Base-by-base conservation (phyloP, 306 rosid species). In the Acacia crassicarpa region DNA sequence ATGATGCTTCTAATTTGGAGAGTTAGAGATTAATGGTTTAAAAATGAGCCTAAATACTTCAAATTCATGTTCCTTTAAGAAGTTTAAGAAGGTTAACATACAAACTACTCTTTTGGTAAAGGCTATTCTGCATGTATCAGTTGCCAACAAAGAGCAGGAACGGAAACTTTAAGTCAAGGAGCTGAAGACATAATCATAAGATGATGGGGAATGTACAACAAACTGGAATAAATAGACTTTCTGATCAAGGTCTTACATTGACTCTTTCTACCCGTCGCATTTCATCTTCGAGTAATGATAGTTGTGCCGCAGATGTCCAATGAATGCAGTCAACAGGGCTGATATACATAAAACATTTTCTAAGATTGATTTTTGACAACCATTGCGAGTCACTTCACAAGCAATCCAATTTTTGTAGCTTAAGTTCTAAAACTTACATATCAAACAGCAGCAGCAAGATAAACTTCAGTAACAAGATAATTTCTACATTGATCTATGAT, bases 291-390 rank as follows among this genome's bases (percentile, higher is more conserved):
- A 95, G 97, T 89, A 95, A 85, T 23, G 98, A 95, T 72, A 95
- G 78, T 69, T 95, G 97, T 35, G 98, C 92, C 67, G 99, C 97
- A 78, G 99, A 93, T 85, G 98, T 93, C 99, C 99, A 95, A 78
- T 95, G 98, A 86, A 95, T 95, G 91, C 99, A 95, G 72, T 95
- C 98, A 72, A 95, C 98, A 74, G 99, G 99, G 88, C 99, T 95
- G 93, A 78, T 82, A 86, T 20, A 53, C 77, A 80, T 25, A 76
- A 1, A 82, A 30, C 33, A 9, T 51, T n/a, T 49, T 75, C 67
- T 72, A 43, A 87, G 80, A 54, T 74, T 13, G 66, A 48, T 73
- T 58, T 62, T 61, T 44, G 5, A 63, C 48, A 72, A 75, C 40
- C 49, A 67, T 67, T 46, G 76, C 45, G 25, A 35, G 67, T 49